Evolutionary conservation across 2,329 filamentous ascomycete genomes (phyloP), one percentile per base, ranked within the genome.

Genomic region (Penicillium concentricum): DNA sequence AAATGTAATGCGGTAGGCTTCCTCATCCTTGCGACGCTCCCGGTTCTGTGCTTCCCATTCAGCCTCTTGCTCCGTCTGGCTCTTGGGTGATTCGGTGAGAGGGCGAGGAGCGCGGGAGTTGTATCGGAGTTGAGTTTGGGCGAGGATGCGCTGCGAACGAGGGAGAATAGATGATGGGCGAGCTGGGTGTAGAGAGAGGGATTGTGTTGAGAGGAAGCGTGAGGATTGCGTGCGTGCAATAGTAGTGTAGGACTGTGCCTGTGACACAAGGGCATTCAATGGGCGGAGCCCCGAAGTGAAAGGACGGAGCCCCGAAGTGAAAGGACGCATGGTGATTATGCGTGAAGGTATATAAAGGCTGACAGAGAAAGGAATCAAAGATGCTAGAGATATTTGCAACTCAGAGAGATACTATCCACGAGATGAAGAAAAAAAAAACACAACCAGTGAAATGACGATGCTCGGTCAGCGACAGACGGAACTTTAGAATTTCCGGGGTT

Each of bases 1-100:
- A 74, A 99, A 97, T 48, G 87, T 90, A 62, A 99, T 82, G 65
- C 91, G 83, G 77, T 97, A 99, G 56, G 90, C 85, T 1, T 91
- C 91, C 64, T 85, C 71, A 59, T 75, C 61, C 59, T 74, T 66
- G 60, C 76, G 68, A 59, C 74, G 68, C 50, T 70, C 56, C 65
- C 71, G 63, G 62, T 75, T 74, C 48, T 67, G 60, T 38, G 74
- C 73, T 37, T 67, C 67, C 52, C 73, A 67, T 53, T 70, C 61
- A 48, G 71, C 65, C 54, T 72, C 69, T 32, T 64, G 67, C 56
- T 72, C 59, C 24, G 65, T 53, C 20, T 51, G 50, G 56, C 61
- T 56, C 38, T 59, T 22, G 39, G 62, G 43, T 24, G 67, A 67
- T 50, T 76, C 69, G 38, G 76, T 76, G 50, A 78, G 68, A 56